These are phyloP conservation scores for Mycena latifolia DNA, from an alignment of 768 basidiomycete species.

Conservation along the genomic window DNA sequence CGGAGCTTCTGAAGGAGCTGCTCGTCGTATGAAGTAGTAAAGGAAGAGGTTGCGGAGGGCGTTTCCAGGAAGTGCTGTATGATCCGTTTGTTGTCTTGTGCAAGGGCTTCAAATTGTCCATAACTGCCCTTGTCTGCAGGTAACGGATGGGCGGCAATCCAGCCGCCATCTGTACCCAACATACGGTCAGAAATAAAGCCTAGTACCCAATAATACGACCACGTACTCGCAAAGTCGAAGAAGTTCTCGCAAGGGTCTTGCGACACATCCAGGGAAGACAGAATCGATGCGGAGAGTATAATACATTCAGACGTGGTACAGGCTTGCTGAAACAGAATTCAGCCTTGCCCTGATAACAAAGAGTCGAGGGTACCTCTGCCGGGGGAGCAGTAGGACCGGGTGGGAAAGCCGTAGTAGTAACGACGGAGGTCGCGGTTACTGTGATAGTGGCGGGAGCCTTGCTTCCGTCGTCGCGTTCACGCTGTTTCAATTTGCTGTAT, in stretches of 20 bases:
- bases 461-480: slow-evolving; percentile 53
- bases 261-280: slow-evolving; percentile 82
- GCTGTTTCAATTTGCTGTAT: slow-evolving; percentile 78
- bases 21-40: slow-evolving; percentile 59
- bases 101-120: slow-evolving; percentile 79
- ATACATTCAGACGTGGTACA: slow-evolving; percentile 89
- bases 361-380: slow-evolving; percentile 57
- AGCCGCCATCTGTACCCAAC: slow-evolving; percentile 78
- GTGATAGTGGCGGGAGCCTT: slow-evolving; percentile 52
- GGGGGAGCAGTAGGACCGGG: slow-evolving; percentile 66
- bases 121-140: slow-evolving; percentile 86
- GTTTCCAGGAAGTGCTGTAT: slow-evolving; percentile 79
- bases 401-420: slow-evolving; percentile 56
- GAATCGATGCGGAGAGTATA: slow-evolving; percentile 82
- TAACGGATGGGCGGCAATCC: slow-evolving; percentile 85
- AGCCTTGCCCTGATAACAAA: slow-evolving; percentile 2
- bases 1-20: slow-evolving; percentile 74
- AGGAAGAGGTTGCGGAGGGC: slow-evolving; percentile 49
- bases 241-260: slow-evolving; percentile 97
- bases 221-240: slow-evolving; percentile 92
- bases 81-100: slow-evolving; percentile 82
- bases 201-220: slow-evolving; percentile 16
- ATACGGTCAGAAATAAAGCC: slow-evolving; percentile 9
- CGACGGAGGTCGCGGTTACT: slow-evolving; percentile 52
- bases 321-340: slow-evolving; percentile 56